phyloP scores from a whole-genome alignment of 441 rosid species.

The Croton setiger region DNA sequence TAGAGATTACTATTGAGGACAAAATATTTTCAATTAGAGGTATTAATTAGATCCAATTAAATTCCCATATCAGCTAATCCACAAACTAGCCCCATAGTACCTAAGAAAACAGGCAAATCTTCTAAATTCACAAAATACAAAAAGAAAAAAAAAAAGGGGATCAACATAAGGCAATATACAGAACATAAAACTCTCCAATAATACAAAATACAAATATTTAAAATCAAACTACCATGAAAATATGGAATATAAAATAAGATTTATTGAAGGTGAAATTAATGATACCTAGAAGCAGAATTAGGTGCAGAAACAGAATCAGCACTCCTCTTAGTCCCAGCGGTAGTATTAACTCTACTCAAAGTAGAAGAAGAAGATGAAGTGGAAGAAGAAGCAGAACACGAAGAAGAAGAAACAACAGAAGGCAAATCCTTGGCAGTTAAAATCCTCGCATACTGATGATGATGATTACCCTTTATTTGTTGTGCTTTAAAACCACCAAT shows the following conservation, averaged over 20 bases:
- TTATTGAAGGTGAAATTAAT: background rate
- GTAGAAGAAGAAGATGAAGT: constrained; percentile 44
- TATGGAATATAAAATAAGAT: too few relatives aligned
- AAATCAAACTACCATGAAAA: background rate
- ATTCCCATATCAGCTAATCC: constrained; percentile 3
- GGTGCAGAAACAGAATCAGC: constrained; percentile 62
- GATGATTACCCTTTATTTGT: constrained; percentile 20
- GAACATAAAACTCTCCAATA: background rate
- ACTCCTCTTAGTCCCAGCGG: constrained; percentile 58
- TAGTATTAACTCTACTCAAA: constrained; percentile 46
- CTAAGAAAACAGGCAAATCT: background rate
- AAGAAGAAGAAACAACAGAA: constrained; percentile 24
- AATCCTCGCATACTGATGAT: constrained; percentile 45
- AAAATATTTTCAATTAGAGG: background rate
- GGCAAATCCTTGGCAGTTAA: constrained; percentile 55
- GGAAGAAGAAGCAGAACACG: constrained; percentile 9
- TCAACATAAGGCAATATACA: background rate
- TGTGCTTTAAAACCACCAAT: constrained; percentile 42
- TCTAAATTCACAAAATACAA: background rate
- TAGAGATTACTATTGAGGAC: background rate
- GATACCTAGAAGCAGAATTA: constrained; percentile 42
- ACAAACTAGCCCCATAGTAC: background rate
- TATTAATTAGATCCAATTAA: background rate
- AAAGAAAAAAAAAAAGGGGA: background rate
- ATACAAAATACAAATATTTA: background rate